Base-by-base conservation (phyloP, 2,329 filamentous ascomycete species). In the Cordyceps farinosa region DNA sequence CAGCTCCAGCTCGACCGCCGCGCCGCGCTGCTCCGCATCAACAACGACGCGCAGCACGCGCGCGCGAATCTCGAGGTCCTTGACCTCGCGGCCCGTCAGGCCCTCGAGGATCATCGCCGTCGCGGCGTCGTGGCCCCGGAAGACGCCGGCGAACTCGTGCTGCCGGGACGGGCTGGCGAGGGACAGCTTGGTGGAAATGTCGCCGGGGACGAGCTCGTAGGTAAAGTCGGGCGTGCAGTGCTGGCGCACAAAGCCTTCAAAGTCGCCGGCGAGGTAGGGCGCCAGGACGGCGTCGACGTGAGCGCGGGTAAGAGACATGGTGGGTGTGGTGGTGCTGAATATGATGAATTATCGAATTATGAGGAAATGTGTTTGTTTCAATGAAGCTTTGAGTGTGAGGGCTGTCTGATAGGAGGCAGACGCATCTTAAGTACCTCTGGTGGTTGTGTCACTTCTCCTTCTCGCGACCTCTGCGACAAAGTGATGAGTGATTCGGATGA, bases 121-220 rank as follows among this genome's bases (percentile, higher is more conserved):
- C 11, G 55, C 55, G 5, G 30, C 15, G 17, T 58, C 55, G 30
- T 34, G 42, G 22, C 17, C 38, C 3, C 9, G 5, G 8, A 58
- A 48, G 5, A 36, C 30, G 30, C 55, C 30, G 30, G 42, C 29
- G 45, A 58, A 58, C 9, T 58, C 29, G 30, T 48, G 42, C 30
- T 58, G 53, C 3, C 8, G 36, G 27, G 51, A 22, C 7, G 36
- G 3, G 38, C 22, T 7, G 13, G 13, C 27, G 13, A 48, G 38
- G 15, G 17, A 13, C 3, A 58, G 55, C 42, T 48, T 58, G 55
- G 55, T 4, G 55, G 55, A 6, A 4, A 47, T 36, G n/a, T 59
- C 44, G n/a, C 55, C 56, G 11, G 54, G 30, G 29, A 59, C 44
- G 32, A 59, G 56, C 29, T 50, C 42, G 22, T 59, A 50, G 11